phyloP scores from a whole-genome alignment of 345 rosid genomes.

The Brassica juncea region DNA sequence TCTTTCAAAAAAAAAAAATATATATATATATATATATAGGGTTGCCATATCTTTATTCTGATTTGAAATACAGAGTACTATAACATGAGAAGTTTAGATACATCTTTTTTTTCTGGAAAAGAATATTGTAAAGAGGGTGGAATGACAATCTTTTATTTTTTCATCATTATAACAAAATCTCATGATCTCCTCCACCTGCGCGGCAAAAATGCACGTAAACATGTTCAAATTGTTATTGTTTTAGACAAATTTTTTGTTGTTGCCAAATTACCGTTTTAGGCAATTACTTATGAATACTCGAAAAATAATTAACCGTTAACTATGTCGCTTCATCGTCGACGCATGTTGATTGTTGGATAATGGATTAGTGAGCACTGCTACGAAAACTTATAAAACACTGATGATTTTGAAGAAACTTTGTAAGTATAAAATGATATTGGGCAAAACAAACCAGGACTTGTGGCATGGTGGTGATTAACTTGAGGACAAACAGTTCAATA shows the following conservation, averaged over 20 bases:
- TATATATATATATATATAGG: too few species aligned
- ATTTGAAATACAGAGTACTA: neutral
- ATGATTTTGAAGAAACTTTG: neutral
- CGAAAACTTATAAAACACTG: neutral
- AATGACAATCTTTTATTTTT: neutral
- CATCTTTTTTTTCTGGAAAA: neutral
- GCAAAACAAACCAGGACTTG: neutral
- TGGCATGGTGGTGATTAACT: too few species aligned
- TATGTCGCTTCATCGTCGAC: neutral
- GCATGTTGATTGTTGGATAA: neutral
- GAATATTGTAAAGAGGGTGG: neutral
- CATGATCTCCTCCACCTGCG: neutral
- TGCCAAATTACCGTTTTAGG: too few species aligned
- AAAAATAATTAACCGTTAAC: neutral
- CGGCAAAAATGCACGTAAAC: neutral
- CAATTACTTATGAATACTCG: neutral
- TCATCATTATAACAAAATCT: neutral
- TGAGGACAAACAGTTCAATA: too few species aligned
- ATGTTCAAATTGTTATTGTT: neutral
- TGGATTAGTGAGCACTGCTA: neutral
- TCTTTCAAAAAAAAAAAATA: too few species aligned
- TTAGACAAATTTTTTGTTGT: neutral
- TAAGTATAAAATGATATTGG: neutral
- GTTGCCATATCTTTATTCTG: neutral
- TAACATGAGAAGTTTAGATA: neutral